Evolutionary conservation across 176 grass and related monocot genomes (phyloP), one percentile per base, ranked within the genome.

Genomic region (Ensete glaucum): DNA sequence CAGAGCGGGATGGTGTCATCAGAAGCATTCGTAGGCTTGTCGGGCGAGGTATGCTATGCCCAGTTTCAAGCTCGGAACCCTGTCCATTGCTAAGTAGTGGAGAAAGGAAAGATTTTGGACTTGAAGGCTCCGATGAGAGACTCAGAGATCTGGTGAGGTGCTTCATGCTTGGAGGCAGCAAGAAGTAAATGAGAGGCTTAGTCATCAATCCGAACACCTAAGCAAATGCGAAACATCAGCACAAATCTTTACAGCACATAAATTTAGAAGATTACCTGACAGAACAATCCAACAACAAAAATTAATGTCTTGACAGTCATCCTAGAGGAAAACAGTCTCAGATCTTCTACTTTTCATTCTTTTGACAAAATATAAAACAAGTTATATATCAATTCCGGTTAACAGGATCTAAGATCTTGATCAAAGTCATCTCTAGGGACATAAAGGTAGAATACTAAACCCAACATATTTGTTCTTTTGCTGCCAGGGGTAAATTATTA

Each of bases 181-280:
- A 6, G 9, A 92, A 72, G 53, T 81, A 84, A 56, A 96, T 87
- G 49, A 92, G 67, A 67, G 93, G 93, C 81, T 92, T 96, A 3
- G 93, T 96, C 79, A 96, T 50, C 20, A 92, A 68, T 57, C 93
- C 93, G 83, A 96, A 96, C n/a, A 96, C 89, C 93, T 92, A 79
- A 62, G 26, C 12, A 62, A 52, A 26, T 11, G 34, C 0, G 34
- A 5, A 34, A 50, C 1, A 9, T 43, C 17, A 72, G 26, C 22
- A 62, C 62, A 5, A 43, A 43, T 43, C 4, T 43, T 5, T 43
- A 6, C 8, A 26, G 57, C 11, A 16, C 0, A 27, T 62, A 15
- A 19, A 62, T 7, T 7, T 62, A n/a, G 20, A 62, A 17, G n/a
- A 4, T 62, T 19, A 62, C 20, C 17, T 62, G 15, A 62, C 20